Evolutionary conservation across 345 rosid species (phyloP), one percentile per base, ranked within the genome.

Genomic region (Dovyalis caffra): DNA sequence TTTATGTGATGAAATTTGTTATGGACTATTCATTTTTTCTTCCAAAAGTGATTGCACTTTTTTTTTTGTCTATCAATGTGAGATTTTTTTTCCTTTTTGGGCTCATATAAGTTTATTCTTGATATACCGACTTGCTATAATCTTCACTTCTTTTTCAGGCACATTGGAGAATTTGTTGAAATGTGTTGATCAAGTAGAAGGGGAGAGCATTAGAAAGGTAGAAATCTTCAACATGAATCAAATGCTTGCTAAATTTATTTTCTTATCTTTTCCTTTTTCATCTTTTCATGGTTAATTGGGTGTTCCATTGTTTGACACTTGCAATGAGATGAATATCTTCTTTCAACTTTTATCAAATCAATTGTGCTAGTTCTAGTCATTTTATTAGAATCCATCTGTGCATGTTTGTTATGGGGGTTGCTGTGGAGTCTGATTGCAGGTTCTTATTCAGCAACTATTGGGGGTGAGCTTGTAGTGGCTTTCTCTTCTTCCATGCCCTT

Each of bases 81-180:
- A 20, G 60, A 1, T 2, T 21, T 56, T 56, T 21, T 45, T 16
- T 58, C 11, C 12, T 10, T 32, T 9, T 63, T 32, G 10, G 31
- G 34, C 32, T 18, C 66, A 10, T 29, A 11, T 9, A 31, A 63
- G 38, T 8, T 1, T 2, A 21, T 33, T 33, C 16, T 70, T 21
- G 35, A 53, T 33, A 29, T 26, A 11, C 35, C 69, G 72, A 71
- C 51, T 76, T 64, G 51, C 58, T 71, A 4, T 31, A 20, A 53
- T 76, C 31, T 20, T 69, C 32, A 35, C 64, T 74, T 77, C 62
- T 68, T 34, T 56, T 62, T 34, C 86, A 92, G 97, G 94, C 57
- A 69, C 96, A 2, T 75, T 90, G 82, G 97, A 92, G 84, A 92
- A 89, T 83, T 74, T 92, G 80, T 81, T 90, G 89, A 84, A 84